Evolutionary conservation across 208 protist genomes (phyloP).

Genomic region (Crithidia fasciculata): DNA sequence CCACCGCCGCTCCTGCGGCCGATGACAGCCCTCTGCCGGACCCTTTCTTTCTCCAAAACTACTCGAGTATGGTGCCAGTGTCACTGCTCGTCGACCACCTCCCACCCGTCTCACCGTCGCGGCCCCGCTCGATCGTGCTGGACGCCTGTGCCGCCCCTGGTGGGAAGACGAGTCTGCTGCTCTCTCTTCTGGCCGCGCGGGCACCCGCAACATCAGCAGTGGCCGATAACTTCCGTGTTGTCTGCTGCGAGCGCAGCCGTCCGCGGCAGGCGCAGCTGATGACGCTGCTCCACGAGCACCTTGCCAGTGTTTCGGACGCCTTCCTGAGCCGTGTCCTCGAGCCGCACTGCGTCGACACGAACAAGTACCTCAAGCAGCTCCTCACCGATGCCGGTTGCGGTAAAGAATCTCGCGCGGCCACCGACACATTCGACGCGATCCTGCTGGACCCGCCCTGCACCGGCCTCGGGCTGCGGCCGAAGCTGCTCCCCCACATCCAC

Average conservation of each 20-base stretch:
- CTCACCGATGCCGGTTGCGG: no score
- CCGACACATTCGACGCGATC: slow-evolving; percentile 57
- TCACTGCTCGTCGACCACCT: slow-evolving; percentile 62
- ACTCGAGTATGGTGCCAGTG: slow-evolving; percentile 77
- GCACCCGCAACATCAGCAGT: slow-evolving; percentile 16
- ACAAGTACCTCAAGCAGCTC: slow-evolving; percentile 30
- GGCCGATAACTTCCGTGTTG: slow-evolving; percentile 24
- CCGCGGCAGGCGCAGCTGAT: slow-evolving; percentile 44
- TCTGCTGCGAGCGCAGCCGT: slow-evolving; percentile 62
- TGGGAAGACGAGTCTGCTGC: slow-evolving; percentile 91
- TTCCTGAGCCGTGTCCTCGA: slow-evolving; percentile 17
- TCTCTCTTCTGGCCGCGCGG: slow-evolving; percentile 47
- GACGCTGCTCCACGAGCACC: slow-evolving; percentile 45
- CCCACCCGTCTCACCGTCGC: not conserved
- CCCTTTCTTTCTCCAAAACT: slow-evolving; percentile 79
- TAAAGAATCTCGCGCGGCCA: not conserved
- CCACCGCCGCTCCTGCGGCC: not conserved
- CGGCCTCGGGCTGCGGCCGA: slow-evolving; percentile 75
- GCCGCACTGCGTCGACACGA: slow-evolving; percentile 33
- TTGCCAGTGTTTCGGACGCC: slow-evolving; percentile 7
- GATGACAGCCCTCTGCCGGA: not conserved
- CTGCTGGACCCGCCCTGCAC: slow-evolving; percentile 90
- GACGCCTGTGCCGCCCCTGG: slow-evolving; percentile 95
- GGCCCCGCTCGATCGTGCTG: slow-evolving; percentile 45
- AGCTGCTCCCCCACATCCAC: slow-evolving; percentile 54